Evolutionary conservation across 257 asterid genomes (phyloP).

Genomic region (Solanum rostratum): DNA sequence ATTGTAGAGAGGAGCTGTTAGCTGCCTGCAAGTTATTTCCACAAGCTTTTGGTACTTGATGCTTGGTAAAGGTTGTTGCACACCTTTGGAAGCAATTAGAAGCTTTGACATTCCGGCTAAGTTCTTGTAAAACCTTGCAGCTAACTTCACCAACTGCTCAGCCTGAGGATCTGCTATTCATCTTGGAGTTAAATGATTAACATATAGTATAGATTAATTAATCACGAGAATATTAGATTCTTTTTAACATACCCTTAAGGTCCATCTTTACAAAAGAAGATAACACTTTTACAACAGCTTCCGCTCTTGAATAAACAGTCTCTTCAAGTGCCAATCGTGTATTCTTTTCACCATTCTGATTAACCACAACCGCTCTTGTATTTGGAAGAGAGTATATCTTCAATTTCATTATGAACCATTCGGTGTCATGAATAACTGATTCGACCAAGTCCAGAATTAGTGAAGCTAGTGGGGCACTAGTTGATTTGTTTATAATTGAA

Average conservation of each 20-base stretch:
- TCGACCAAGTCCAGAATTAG: slow-evolving; percentile 48
- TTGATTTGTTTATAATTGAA: slow-evolving; percentile 46
- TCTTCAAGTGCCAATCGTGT: slow-evolving; percentile 50
- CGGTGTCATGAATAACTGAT: slow-evolving; percentile 44
- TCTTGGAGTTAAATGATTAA: slow-evolving; percentile 1
- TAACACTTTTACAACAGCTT: slow-evolving; percentile 49
- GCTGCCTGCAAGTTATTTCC: slow-evolving; percentile 64
- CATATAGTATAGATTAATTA: background rate
- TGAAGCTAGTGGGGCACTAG: slow-evolving; percentile 48
- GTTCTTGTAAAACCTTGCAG: slow-evolving; percentile 62
- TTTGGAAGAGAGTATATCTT: slow-evolving; percentile 35
- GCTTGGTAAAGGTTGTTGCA: slow-evolving; percentile 59
- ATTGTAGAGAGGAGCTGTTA: slow-evolving; percentile 58
- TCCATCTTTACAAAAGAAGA: slow-evolving; percentile 62
- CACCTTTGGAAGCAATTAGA: slow-evolving; percentile 49
- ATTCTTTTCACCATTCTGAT: slow-evolving; percentile 27
- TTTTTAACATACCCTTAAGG: slow-evolving; percentile 42
- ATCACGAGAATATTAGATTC: background rate
- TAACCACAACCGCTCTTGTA: slow-evolving; percentile 31
- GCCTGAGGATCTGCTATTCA: slow-evolving; percentile 63
- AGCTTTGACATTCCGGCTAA: slow-evolving; percentile 66
- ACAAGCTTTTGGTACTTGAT: slow-evolving; percentile 61
- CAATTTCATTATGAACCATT: slow-evolving; percentile 46
- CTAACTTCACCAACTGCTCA: slow-evolving; percentile 50
- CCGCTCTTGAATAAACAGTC: slow-evolving; percentile 51